Evolutionary conservation across 768 basidiomycete species (phyloP).

Genomic region (Rhizopogon sp.): DNA sequence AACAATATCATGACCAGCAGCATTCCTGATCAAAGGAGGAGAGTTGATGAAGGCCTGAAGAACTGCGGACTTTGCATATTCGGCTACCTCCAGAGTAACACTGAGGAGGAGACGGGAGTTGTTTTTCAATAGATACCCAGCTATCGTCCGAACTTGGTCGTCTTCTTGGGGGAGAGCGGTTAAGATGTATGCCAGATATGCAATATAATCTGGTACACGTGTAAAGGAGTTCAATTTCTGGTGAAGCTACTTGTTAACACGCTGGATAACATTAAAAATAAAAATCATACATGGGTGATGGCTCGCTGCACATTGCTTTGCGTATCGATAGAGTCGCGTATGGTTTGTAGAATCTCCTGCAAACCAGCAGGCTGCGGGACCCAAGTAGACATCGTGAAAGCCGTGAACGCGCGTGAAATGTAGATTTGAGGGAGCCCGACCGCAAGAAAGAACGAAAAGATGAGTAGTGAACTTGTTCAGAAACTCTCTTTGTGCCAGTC

Average conservation of each 20-base stretch:
- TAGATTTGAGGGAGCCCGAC: constrained; percentile 23
- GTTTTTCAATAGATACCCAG: constrained; percentile 96
- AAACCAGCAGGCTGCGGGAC: constrained; percentile 79
- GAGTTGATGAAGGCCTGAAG: constrained; percentile 78
- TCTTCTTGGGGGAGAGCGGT: constrained; percentile 76
- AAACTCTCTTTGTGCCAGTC: neutral
- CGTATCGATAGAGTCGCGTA: constrained; percentile 86
- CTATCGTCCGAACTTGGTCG: constrained; percentile 91
- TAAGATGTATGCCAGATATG: constrained; percentile 93
- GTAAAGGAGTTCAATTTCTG: constrained; percentile 88
- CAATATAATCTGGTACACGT: constrained; percentile 89
- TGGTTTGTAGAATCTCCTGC: constrained; percentile 87
- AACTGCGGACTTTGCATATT: constrained; percentile 71
- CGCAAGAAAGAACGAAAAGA: constrained; percentile 21
- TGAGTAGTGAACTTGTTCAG: neutral
- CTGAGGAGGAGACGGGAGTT: constrained; percentile 76
- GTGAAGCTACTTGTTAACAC: constrained; percentile 14
- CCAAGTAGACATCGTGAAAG: constrained; percentile 65
- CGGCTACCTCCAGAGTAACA: constrained; percentile 58
- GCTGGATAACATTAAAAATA: constrained; percentile 13
- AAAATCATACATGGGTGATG: constrained; percentile 70
- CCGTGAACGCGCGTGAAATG: constrained; percentile 22
- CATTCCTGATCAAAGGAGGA: constrained; percentile 87
- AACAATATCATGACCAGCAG: constrained; percentile 90
- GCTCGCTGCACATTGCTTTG: constrained; percentile 66